Evolutionary conservation across 805 yeast genomes (phyloP), one percentile per base, ranked within the genome.

Genomic region (Groenewaldozyma salmanticensis): DNA sequence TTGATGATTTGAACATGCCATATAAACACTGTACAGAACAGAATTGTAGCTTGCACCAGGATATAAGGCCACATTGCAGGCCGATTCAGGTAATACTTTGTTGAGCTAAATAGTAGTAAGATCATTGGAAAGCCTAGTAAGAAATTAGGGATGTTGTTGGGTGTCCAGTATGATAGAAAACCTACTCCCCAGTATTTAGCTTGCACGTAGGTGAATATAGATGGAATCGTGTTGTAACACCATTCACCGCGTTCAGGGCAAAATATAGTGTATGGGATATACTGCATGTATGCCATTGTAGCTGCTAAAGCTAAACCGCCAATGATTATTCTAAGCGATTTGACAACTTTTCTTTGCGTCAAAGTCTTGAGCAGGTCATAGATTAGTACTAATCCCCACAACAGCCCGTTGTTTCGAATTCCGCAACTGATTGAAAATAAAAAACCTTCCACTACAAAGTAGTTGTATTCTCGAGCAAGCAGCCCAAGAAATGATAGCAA

Each of bases 1-100:
- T 82, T 85, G 42, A 90, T 67, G 27, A 88, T 86, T 59, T 90
- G 98, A 29, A 81, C 83, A 58, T 90, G 88, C 75, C 92, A 84
- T 39, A 76, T 64, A 27, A 76, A 64, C 1, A 43, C 39, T 9
- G 49, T 44, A 6, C 50, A 31, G n/a, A 52, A 53, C n/a, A 32
- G 38, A 11, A 48, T 37, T n/a, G 38, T 22, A 17, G 34, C 29
- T 24, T 47, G 51, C 9, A 50, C 64, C 47, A 53, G 51, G 54
- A 36, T 56, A 55, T 50, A 73, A 63, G 58, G 64, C 54, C 31
- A 59, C 24, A 9, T 11, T 27, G 18, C 24, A n/a, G 19, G 7
- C 3, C 18, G 31, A 20, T 31, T 20, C 22, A 21, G 38, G 5
- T 52, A 4, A 4, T 38, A 21, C 33, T 15, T 31, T 15, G 39